phyloP scores from a whole-genome alignment of 2,329 filamentous ascomycete genomes.

The Drechslerella dactyloides region DNA sequence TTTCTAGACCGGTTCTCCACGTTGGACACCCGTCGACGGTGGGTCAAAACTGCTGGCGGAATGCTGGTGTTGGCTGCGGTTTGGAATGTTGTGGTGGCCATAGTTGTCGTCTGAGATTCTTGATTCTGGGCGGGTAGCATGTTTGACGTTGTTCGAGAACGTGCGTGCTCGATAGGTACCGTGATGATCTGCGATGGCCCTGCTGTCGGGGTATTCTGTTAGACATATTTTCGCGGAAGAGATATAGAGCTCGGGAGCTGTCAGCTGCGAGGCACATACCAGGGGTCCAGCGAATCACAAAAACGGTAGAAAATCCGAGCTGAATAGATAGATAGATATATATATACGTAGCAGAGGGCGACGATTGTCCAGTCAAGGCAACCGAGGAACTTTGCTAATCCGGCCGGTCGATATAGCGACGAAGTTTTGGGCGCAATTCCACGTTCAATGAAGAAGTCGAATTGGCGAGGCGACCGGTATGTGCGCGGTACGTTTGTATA shows the following conservation, averaged over 20 bases:
- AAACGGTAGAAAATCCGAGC: conserved; percentile 20
- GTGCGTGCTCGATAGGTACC: conserved; percentile 19
- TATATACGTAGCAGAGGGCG: conserved; percentile 5
- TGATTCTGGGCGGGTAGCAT: conserved; percentile 50
- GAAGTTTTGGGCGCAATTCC: conserved; percentile 33
- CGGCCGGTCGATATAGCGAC: conserved; percentile 10
- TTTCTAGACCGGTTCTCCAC: conserved; percentile 43
- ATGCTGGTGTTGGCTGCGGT: conserved; percentile 43
- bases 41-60: conserved; percentile 38
- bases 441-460: conserved; percentile 50
- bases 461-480: not conserved
- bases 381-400: conserved; percentile 25
- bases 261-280: conserved; percentile 13
- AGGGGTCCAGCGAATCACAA: conserved; percentile 24
- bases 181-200: conserved; percentile 21
- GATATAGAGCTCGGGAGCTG: not conserved
- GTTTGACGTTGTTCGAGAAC: conserved; percentile 30
- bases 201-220: not conserved
- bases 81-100: conserved; percentile 50
- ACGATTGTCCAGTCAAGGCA: conserved; percentile 43
- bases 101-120: conserved; percentile 47
- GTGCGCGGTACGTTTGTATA: not conserved
- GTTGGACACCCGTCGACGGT: conserved; percentile 45
- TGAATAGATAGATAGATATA: not conserved
- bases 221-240: conserved; percentile 7